phyloP scores from a whole-genome alignment of 495 filamentous ascomycete genomes.

The Extremus antarcticus region DNA sequence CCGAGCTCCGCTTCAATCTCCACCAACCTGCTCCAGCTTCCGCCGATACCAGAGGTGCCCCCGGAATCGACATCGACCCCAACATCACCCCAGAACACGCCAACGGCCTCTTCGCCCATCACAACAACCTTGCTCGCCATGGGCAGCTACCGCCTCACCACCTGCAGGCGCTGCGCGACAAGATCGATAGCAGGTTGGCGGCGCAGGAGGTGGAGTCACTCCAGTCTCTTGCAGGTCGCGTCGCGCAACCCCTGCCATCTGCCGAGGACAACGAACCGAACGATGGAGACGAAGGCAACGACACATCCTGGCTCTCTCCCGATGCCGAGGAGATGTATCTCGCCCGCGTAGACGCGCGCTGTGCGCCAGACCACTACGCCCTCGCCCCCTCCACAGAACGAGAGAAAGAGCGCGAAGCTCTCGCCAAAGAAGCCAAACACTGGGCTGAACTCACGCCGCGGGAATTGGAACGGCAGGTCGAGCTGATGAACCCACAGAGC shows the following conservation, averaged over 20 bases:
- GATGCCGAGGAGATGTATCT: constrained; percentile 76
- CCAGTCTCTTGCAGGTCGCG: constrained; percentile 10
- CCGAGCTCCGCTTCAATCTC: constrained; percentile 56
- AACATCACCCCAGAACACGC: constrained; percentile 33
- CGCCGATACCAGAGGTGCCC: not conserved
- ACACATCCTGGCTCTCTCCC: constrained; percentile 50
- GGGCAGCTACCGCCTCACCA: constrained; percentile 8
- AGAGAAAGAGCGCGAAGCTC: constrained; percentile 17
- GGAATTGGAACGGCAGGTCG: constrained; percentile 45
- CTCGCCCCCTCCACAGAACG: constrained; percentile 10
- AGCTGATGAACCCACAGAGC: constrained; percentile 65
- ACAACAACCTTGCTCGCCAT: constrained; percentile 29
- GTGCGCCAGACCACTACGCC: constrained; percentile 37
- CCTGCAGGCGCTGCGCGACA: constrained; percentile 35
- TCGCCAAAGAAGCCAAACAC: constrained; percentile 10
- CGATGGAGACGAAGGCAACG: not conserved
- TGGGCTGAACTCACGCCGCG: constrained; percentile 29
- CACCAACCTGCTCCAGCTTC: constrained; percentile 31
- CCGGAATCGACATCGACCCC: constrained; percentile 27
- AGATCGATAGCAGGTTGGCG: constrained; percentile 34
- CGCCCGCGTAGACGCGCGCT: constrained; percentile 52
- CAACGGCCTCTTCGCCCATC: constrained; percentile 21
- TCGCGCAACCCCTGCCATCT: constrained; percentile 21
- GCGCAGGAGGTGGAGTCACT: constrained; percentile 15
- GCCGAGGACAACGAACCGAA: constrained; percentile 18